Evolutionary conservation across 192 early-diverging fungal species (phyloP).

Genomic region (Podila epicladia): DNA sequence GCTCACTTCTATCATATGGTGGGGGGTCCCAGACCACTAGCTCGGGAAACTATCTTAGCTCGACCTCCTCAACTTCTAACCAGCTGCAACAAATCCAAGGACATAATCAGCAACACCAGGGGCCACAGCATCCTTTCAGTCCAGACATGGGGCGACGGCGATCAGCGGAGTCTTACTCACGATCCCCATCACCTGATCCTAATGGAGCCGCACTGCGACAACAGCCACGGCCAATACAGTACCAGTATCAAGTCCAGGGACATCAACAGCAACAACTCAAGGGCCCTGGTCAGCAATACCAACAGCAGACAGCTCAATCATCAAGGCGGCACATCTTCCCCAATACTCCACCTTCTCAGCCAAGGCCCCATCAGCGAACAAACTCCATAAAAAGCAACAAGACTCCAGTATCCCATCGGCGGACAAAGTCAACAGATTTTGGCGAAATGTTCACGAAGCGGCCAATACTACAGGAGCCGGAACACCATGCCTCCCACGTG

Average conservation of each 20-base stretch:
- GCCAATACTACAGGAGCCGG: constrained; percentile 15
- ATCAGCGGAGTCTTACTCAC: neutral
- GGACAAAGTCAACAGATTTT: constrained; percentile 46
- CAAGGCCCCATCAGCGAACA: constrained; percentile 23
- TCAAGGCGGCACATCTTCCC: constrained; percentile 4
- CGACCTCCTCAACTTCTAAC: neutral
- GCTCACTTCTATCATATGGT: constrained; percentile 2
- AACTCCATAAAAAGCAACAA: constrained; percentile 32
- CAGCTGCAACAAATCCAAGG: neutral
- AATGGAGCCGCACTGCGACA: constrained; percentile 4
- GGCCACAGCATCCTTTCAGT: neutral
- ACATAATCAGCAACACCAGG: neutral
- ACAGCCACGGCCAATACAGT: constrained; percentile 5
- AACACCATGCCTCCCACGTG: constrained; percentile 10
- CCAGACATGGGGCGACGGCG: neutral
- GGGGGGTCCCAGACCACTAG: neutral
- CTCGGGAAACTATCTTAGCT: neutral
- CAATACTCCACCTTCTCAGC: constrained; percentile 8
- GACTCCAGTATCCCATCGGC: constrained; percentile 24
- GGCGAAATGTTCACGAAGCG: constrained; percentile 24
- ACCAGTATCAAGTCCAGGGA: constrained; percentile 11
- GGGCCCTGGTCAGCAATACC: neutral
- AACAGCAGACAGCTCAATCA: neutral
- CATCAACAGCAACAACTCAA: neutral
- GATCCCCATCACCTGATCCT: neutral